Percentiles rank a stretch among this genome's conserved stretches.
Conservation (phyloP, 2,329 filamentous ascomycete species). For the Aureobasidium lini region DNA sequence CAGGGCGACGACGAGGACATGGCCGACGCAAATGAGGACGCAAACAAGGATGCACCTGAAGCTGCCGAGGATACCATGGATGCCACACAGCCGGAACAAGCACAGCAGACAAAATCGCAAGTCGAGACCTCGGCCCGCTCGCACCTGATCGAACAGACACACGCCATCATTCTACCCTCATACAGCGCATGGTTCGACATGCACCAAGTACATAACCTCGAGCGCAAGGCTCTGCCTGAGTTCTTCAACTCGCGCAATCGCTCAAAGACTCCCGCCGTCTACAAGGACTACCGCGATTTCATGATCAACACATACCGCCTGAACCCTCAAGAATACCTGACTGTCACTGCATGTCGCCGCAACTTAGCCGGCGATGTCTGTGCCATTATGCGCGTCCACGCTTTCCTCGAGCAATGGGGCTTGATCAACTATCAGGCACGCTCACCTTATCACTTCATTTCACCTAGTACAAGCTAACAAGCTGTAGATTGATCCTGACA, state of each 20-base stretch:
- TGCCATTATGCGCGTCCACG: constrained; percentile 97
- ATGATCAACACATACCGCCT: constrained; percentile 99
- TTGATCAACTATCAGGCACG: constrained; percentile 94
- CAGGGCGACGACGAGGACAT: constrained; percentile 36
- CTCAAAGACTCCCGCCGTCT: constrained; percentile 94
- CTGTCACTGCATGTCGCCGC: constrained; percentile 88
- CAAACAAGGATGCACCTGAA: constrained; percentile 38
- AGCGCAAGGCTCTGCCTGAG: constrained; percentile 90
- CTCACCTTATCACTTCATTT: not conserved
- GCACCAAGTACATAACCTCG: constrained; percentile 81
- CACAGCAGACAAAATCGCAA: constrained; percentile 56
- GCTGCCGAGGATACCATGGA: constrained; percentile 41
- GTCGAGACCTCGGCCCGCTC: constrained; percentile 82
- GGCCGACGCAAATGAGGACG: constrained; percentile 56
- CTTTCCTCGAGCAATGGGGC: constrained; percentile 97
- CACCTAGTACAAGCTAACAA: constrained; percentile 23
- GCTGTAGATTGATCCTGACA: constrained; percentile 83
- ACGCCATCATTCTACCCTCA: constrained; percentile 91
- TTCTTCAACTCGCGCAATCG: constrained; percentile 98
- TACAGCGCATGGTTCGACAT: constrained; percentile 99
- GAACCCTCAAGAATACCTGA: constrained; percentile 92
- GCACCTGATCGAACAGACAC: constrained; percentile 86
- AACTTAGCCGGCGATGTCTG: constrained; percentile 97
- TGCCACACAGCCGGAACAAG: constrained; percentile 48
- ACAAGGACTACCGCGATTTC: constrained; percentile 98